These are phyloP conservation scores for Aureobasidium vineae DNA, from an alignment of 2,329 filamentous ascomycete species.

Conservation along the genomic window DNA sequence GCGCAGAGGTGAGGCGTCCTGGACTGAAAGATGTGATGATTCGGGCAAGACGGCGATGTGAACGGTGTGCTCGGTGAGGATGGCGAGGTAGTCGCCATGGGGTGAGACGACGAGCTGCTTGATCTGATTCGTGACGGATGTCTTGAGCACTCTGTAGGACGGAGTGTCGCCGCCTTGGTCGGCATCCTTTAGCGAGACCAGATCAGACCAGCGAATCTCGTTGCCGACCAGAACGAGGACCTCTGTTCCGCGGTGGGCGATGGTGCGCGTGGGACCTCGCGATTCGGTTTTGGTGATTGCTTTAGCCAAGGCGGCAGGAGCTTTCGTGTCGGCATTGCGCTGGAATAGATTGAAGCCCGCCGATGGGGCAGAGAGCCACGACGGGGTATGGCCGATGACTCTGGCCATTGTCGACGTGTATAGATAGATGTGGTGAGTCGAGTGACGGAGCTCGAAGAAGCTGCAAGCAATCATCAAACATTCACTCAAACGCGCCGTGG, in stretches of 20 bases:
- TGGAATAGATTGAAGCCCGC: constrained; percentile 77
- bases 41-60: constrained; percentile 86
- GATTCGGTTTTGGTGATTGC: constrained; percentile 22
- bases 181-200: constrained; percentile 71
- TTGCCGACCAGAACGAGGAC: constrained; percentile 85
- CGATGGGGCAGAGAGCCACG: constrained; percentile 77
- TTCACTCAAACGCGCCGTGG: neutral
- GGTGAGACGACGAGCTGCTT: constrained; percentile 83
- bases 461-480: neutral
- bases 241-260: constrained; percentile 80
- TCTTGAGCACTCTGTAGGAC: constrained; percentile 57
- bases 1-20: constrained; percentile 67
- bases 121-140: constrained; percentile 77
- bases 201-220: constrained; percentile 87
- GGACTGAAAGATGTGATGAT: constrained; percentile 67
- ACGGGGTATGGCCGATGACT: constrained; percentile 78
- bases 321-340: constrained; percentile 37
- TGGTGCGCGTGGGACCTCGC: constrained; percentile 55
- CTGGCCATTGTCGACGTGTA: constrained; percentile 66
- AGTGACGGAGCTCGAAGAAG: neutral
- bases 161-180: neutral
- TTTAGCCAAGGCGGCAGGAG: constrained; percentile 27
- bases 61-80: constrained; percentile 82
- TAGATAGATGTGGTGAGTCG: neutral
- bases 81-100: constrained; percentile 74